Percentiles rank a stretch among this genome's conserved stretches.
Conservation (phyloP, 2,329 filamentous ascomycete species). For the Epichloe sylvatica region DNA sequence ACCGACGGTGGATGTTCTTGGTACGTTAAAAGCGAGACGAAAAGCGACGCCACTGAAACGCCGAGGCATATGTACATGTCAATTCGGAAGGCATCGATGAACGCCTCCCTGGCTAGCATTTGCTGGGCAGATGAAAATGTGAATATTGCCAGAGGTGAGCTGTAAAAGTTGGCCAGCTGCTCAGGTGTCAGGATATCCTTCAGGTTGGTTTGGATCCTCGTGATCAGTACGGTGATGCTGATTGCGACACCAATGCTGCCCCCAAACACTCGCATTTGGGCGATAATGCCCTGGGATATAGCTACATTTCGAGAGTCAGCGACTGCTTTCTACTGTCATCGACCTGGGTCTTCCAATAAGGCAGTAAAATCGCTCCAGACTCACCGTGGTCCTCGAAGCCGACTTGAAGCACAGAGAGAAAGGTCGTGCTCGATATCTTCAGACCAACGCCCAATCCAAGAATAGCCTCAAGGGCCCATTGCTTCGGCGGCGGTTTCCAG, state of each 20-base stretch:
- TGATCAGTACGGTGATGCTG: constrained; percentile 32
- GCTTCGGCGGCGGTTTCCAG: constrained; percentile 5
- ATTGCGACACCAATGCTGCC: constrained; percentile 40
- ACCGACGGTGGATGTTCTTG: constrained; percentile 11
- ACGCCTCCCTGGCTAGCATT: constrained; percentile 7
- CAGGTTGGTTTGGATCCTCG: constrained; percentile 8
- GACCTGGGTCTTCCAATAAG: not conserved
- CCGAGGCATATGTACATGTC: constrained; percentile 12
- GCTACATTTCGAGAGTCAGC: constrained; percentile 19
- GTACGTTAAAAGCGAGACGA: constrained; percentile 9
- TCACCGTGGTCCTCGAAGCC: constrained; percentile 11
- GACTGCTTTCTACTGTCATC: not conserved
- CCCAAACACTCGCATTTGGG: constrained; percentile 37
- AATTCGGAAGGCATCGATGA: constrained; percentile 9
- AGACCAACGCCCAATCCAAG: constrained; percentile 10
- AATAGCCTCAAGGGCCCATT: constrained; percentile 9
- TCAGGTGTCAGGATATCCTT: constrained; percentile 6
- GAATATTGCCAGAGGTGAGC: constrained; percentile 7
- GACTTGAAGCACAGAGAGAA: constrained; percentile 10
- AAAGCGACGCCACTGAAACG: constrained; percentile 6
- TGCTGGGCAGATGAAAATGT: constrained; percentile 7
- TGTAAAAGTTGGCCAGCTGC: constrained; percentile 9
- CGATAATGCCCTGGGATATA: constrained; percentile 37
- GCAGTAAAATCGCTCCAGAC: not conserved
- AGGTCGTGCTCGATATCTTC: constrained; percentile 10